These are phyloP conservation scores for Epichloe sp. DNA, from an alignment of 2,329 filamentous ascomycete species.

Conservation along the genomic window DNA sequence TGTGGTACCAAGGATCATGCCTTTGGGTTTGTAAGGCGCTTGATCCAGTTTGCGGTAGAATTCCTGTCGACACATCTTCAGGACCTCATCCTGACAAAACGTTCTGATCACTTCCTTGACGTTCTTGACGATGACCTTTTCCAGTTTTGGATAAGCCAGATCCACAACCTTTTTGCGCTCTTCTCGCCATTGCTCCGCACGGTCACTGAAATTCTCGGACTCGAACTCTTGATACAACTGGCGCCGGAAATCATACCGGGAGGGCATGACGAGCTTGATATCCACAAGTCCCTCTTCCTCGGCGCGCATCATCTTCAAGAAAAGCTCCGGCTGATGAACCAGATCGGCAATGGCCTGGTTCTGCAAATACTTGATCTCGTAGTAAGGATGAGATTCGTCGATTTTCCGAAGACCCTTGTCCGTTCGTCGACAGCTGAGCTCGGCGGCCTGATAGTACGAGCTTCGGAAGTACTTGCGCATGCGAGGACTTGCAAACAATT, in stretches of 20 bases:
- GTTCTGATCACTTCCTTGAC: conserved; percentile 91
- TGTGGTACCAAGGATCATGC: conserved; percentile 75
- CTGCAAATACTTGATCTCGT: conserved; percentile 92
- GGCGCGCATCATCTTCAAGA: conserved; percentile 92
- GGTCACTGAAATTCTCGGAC: conserved; percentile 89
- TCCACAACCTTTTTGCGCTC: conserved; percentile 78
- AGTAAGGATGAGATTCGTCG: conserved; percentile 89
- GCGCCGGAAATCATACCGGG: conserved; percentile 61
- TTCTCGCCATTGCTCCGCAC: conserved; percentile 89
- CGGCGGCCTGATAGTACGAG: conserved; percentile 70
- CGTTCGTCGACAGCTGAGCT: conserved; percentile 78
- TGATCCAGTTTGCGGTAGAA: conserved; percentile 87
- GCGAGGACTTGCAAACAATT: conserved; percentile 74
- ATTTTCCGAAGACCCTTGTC: conserved; percentile 91
- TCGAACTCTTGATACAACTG: conserved; percentile 73
- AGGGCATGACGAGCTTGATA: conserved; percentile 65
- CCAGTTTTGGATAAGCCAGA: conserved; percentile 65
- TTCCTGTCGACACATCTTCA: conserved; percentile 76
- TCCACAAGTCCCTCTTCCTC: conserved; percentile 89
- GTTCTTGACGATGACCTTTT: conserved; percentile 73
- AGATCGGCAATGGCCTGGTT: conserved; percentile 78
- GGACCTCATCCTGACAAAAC: conserved; percentile 84
- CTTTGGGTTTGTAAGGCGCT: conserved; percentile 89
- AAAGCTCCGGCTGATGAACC: conserved; percentile 73
- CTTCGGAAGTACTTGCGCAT: conserved; percentile 78